Percentiles rank a stretch among this genome's conserved stretches.
These are phyloP conservation scores for Penicillium sp. DNA, from an alignment of 2,329 filamentous ascomycete species.

Conservation along the genomic window DNA sequence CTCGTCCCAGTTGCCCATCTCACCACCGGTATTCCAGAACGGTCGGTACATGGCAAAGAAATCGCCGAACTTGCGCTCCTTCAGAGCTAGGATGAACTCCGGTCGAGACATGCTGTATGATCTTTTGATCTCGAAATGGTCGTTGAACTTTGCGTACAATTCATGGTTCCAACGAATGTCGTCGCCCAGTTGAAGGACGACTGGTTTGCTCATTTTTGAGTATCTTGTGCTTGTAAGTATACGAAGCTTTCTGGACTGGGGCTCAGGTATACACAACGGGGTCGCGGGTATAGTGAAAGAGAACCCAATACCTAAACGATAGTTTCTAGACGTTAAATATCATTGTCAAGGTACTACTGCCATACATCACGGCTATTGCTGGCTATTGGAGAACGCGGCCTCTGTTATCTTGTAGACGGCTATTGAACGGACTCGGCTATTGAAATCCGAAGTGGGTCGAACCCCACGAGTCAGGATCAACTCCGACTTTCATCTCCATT, in stretches of 20 bases:
- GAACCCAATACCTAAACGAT: neutral
- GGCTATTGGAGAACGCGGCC: neutral
- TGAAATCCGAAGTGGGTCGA: slow-evolving; percentile 14
- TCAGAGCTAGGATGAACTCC: slow-evolving; percentile 44
- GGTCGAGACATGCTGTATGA: slow-evolving; percentile 40
- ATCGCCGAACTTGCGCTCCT: slow-evolving; percentile 39
- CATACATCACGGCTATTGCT: slow-evolving; percentile 9
- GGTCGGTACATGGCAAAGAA: slow-evolving; percentile 55
- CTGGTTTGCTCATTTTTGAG: slow-evolving; percentile 31
- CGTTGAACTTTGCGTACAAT: slow-evolving; percentile 41
- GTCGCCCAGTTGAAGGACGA: slow-evolving; percentile 47
- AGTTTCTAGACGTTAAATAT: neutral
- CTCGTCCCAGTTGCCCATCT: slow-evolving; percentile 63
- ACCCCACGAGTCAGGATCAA: neutral
- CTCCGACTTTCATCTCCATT: neutral
- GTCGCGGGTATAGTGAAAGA: neutral
- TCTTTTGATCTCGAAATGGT: slow-evolving; percentile 36
- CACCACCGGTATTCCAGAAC: slow-evolving; percentile 64
- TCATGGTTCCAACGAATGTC: slow-evolving; percentile 50
- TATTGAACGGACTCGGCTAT: slow-evolving; percentile 13
- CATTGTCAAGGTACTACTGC: neutral
- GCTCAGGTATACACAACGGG: neutral
- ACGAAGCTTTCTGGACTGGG: neutral
- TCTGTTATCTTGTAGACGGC: slow-evolving; percentile 5
- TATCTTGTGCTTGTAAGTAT: neutral